Evolutionary conservation across 2,329 filamentous ascomycete genomes (phyloP).

Genomic region (Waltergamsia citrina): DNA sequence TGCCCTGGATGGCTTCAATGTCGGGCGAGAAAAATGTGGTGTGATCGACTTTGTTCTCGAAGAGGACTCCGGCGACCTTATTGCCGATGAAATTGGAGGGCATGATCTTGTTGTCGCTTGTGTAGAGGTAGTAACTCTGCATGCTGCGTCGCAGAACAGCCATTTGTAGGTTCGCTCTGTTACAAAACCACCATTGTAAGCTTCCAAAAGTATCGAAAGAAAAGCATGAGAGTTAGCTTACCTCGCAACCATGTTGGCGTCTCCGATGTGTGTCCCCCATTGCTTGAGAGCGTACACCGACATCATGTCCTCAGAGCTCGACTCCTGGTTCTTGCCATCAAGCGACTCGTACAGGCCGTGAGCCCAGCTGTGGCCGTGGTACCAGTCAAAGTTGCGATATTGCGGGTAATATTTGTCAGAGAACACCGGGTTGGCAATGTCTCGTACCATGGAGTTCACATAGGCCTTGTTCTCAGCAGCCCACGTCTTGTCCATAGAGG

Average conservation of each 20-base stretch:
- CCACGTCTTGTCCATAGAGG: constrained; percentile 68
- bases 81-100: constrained; percentile 71
- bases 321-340: constrained; percentile 72
- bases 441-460: constrained; percentile 76
- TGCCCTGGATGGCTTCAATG: constrained; percentile 64
- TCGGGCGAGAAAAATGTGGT: constrained; percentile 78
- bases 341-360: constrained; percentile 61
- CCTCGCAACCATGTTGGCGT: constrained; percentile 71
- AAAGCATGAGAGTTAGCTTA: no score
- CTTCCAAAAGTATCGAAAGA: no score
- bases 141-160: constrained; percentile 66
- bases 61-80: constrained; percentile 62
- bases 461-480: constrained; percentile 64
- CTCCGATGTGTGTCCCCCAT: constrained; percentile 76
- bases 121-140: constrained; percentile 75
- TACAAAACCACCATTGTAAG: no score
- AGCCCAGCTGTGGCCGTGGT: constrained; percentile 88
- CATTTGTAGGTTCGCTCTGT: constrained; percentile 79
- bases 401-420: constrained; percentile 73
- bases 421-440: constrained; percentile 65
- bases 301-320: constrained; percentile 83
- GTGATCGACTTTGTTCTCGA: constrained; percentile 94
- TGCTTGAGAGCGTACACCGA: constrained; percentile 82
- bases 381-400: constrained; percentile 85
- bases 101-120: constrained; percentile 61